Evolutionary conservation across 192 early-diverging fungal genomes (phyloP).

Genomic region (Coemansia sp.): DNA sequence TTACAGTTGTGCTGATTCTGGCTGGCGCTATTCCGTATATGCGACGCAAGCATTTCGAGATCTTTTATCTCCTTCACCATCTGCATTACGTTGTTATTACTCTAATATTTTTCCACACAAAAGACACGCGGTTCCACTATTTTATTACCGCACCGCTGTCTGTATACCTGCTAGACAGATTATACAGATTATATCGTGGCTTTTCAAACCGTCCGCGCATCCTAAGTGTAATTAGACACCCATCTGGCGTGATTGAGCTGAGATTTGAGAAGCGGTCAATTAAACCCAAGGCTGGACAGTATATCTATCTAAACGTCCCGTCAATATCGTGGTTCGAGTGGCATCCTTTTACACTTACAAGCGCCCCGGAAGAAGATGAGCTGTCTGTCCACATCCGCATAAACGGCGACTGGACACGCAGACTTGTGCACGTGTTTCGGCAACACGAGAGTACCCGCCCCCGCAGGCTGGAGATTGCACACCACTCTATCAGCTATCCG

Average conservation of each 20-base stretch:
- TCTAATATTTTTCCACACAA: constrained; percentile 68
- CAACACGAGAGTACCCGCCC: constrained; percentile 1
- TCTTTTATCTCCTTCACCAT: constrained; percentile 83
- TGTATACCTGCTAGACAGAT: constrained; percentile 67
- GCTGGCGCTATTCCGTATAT: constrained; percentile 27
- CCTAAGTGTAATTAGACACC: constrained; percentile 79
- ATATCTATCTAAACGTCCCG: constrained; percentile 71
- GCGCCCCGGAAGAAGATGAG: constrained; percentile 74
- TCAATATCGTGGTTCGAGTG: constrained; percentile 69
- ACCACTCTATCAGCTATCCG: constrained; percentile 3
- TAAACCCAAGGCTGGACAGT: constrained; percentile 68
- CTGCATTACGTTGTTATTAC: constrained; percentile 74
- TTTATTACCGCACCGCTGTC: constrained; percentile 64
- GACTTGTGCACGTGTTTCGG: constrained; percentile 46
- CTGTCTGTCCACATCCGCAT: constrained; percentile 74
- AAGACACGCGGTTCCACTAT: constrained; percentile 71
- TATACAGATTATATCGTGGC: constrained; percentile 66
- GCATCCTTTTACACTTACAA: constrained; percentile 85
- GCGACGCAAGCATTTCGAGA: constrained; percentile 57
- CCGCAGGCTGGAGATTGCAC: background rate
- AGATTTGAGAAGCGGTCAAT: constrained; percentile 66
- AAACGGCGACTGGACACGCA: constrained; percentile 70
- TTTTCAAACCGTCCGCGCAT: constrained; percentile 63
- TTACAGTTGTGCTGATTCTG: constrained; percentile 14
- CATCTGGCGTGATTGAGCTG: constrained; percentile 77